Base-by-base conservation (phyloP, 2,329 filamentous ascomycete genomes). In the Niveomyces coronatus region DNA sequence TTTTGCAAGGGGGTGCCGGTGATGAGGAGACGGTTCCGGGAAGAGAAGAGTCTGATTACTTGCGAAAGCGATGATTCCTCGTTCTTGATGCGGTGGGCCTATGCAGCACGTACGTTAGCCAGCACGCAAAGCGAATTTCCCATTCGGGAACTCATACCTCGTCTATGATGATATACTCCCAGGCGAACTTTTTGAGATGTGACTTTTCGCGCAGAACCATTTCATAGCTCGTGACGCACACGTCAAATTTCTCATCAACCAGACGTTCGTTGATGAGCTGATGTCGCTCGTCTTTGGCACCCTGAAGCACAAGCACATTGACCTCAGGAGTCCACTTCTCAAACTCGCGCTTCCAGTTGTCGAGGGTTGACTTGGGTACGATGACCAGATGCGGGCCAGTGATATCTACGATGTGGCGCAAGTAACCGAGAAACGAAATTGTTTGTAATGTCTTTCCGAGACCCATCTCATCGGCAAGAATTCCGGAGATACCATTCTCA, bases 91-190 rank as follows among this genome's bases (percentile, higher is more conserved):
- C 91, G 86, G 61, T 98, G 91, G 3, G 91, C 77, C 64, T 61
- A 33, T 10, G 5, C 3, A 10, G n/a, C 4, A 20, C 3, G 35
- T 22, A 18, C 24, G 27, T 41, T 41, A 44, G 44, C 28, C 13
- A 7, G 7, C 20, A 27, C 5, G 13, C n/a, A 8, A 10, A 13
- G 5, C 9, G 4, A 4, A 16, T 16, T 16, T 2, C 6, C 11
- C 20, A 11, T 17, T 5, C 8, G 15, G 14, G 18, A 29, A 33
- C 49, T 28, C 48, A n/a, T n/a, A 61, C 59, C 50, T 98, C 91
- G 53, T 98, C 91, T 47, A 98, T 94, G 49, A 98, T 94, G 60
- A 98, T 98, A 62, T 98, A 98, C 59, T 98, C 89, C 91, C 91
- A 98, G 0, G 91, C 88, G 58, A 98, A 94, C 60, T 96, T 96